Evolutionary conservation across 768 basidiomycete species (phyloP).

Genomic region (Xanthoconium purpureum): DNA sequence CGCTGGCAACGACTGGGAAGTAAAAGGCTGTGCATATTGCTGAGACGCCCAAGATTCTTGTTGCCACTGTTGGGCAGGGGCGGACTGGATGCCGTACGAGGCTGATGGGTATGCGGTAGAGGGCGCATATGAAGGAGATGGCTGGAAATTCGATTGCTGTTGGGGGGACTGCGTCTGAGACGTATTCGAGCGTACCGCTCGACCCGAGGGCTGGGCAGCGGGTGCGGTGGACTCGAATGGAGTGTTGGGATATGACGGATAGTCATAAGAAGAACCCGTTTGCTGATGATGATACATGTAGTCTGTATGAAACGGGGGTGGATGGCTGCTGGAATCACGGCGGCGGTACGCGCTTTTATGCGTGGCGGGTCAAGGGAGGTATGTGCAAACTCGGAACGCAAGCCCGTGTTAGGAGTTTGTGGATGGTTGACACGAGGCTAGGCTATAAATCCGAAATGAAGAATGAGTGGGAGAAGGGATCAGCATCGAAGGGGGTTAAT

Average conservation of each 20-base stretch:
- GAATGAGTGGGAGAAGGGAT: conserved; percentile 33
- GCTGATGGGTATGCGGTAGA: conserved; percentile 30
- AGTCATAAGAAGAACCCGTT: conserved; percentile 48
- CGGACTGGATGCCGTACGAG: conserved; percentile 27
- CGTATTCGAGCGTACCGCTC: conserved; percentile 27
- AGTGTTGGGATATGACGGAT: conserved; percentile 39
- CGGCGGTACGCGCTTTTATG: conserved; percentile 30
- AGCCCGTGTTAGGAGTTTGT: conserved; percentile 31
- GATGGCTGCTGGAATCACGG: conserved; percentile 16
- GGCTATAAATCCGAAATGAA: conserved; percentile 37
- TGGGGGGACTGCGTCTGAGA: conserved; percentile 34
- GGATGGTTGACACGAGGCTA: conserved; percentile 33
- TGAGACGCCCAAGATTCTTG: conserved; percentile 40
- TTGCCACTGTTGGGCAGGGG: conserved; percentile 40
- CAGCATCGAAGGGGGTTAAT: conserved; percentile 33
- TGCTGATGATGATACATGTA: conserved; percentile 55
- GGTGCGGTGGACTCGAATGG: conserved; percentile 26
- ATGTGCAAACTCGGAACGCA: conserved; percentile 28
- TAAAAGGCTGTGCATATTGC: conserved; percentile 31
- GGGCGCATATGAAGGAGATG: conserved; percentile 29
- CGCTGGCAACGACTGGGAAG: conserved; percentile 33
- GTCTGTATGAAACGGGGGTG: conserved; percentile 50
- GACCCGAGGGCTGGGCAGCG: conserved; percentile 31
- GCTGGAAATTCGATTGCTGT: conserved; percentile 25
- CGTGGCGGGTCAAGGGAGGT: conserved; percentile 22